Evolutionary conservation across 2,329 filamentous ascomycete genomes (phyloP), one percentile per base, ranked within the genome.

Genomic region (Botrytis sinoallii): DNA sequence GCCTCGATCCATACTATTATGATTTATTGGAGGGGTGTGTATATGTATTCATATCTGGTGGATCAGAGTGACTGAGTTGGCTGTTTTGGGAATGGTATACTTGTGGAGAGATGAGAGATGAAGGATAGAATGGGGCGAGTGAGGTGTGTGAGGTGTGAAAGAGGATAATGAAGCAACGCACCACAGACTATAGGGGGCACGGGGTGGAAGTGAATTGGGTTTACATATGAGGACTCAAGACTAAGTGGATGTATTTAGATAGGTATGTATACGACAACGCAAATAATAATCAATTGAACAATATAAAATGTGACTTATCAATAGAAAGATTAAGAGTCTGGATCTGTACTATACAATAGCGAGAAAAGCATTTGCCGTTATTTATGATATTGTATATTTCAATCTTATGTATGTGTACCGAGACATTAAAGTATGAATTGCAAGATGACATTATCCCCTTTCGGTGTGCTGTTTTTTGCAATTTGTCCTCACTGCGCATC

Each of bases 321-420:
- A 18, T 18, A 1, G 18, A 32, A 29, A 29, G 6, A 9, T 29
- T 29, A 32, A 29, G n/a, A 18, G 3, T 2, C 14, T 3, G 14
- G 14, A 29, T 18, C 18, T 29, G 16, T 57, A 0, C n/a, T 4
- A 1, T 9, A 29, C n/a, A 57, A 29, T 1, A 29, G n/a, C 16
- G 14, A 4, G 1, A 57, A 16, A 18, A 16, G 14, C 0, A 2
- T 57, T 18, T 8, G 18, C 0, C 6, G n/a, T 18, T 9, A 0
- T 29, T 57, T 57, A 8, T 29, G n/a, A 29, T 57, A 57, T 18
- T 10, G 12, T 7, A 55, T 3, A 16, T n/a, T 25, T 55, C 48
- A 55, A 55, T 55, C 22, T 55, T n/a, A 2, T n/a, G 12, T n/a
- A 55, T 16, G 0, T 55, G 12, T 3, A n/a, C 14, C 3, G 12